Base-by-base conservation (phyloP, 768 basidiomycete species). In the Dentipellis sp. region DNA sequence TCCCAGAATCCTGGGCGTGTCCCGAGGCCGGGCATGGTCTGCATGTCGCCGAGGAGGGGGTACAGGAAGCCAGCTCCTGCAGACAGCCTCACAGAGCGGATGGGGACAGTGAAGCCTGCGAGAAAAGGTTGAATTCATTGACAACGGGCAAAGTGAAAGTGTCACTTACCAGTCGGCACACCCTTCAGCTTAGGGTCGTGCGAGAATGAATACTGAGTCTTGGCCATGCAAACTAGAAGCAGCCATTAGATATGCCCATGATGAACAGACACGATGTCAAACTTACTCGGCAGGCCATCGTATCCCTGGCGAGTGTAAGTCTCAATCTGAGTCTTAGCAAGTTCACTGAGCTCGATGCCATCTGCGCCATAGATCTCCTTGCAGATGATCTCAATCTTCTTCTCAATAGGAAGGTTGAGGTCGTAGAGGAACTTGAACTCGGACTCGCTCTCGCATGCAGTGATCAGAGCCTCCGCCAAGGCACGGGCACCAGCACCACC, bases 141-240 rank as follows among this genome's bases (percentile, higher is more conserved):
- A 29, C 6, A 16, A 16, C 40, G 42, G n/a, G 7, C 10, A 45
- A 6, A 45, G 9, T 6, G 19, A 49, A 12, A 3, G 2, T 35
- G 22, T 42, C 42, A 62, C 74, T 56, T 60, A 81, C 86, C 88
- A 51, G 83, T 82, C 1, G 97, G 94, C 0, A 88, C 93, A 62
- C 87, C 86, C 75, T 97, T 97, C 59, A 90, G 78, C 62, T 84
- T 84, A 7, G 94, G 87, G 65, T 99, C 88, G 67, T 95, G 93
- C 22, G 93, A 95, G 75, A 99, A 94, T 17, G 94, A 97, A 64
- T 97, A 92, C 60, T 97, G 95, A 5, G 95, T 98, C 78, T 97
- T 95, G 50, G 92, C 93, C 91, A 94, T 91, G 73, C 92, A 95
- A 68, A 95, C 93, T 87, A 62, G 54, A 50, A 65, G 58, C 50